A percentile compares a stretch with the other conserved stretches of the same genome.
Conservation (phyloP, 768 basidiomycete species). For the Lactarius vividus region DNA sequence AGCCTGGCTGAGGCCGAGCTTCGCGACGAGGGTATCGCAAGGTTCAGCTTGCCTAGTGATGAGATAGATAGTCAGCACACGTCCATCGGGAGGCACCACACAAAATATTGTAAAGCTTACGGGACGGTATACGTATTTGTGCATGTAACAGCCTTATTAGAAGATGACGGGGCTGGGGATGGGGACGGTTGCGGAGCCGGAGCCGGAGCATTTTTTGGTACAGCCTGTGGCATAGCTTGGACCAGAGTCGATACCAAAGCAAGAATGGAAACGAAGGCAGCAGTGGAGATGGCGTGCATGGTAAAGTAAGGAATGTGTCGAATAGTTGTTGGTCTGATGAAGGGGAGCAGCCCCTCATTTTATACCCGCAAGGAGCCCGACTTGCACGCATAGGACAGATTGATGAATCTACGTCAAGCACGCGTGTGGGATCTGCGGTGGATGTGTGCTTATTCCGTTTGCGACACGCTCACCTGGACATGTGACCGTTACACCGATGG, state of each 20-base stretch:
- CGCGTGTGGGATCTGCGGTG: neutral
- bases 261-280: slow-evolving; percentile 4
- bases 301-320: neutral
- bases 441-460: neutral
- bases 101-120: neutral
- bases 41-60: slow-evolving; percentile 1
- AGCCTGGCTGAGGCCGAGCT: neutral
- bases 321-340: neutral
- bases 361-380: neutral
- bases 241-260: neutral
- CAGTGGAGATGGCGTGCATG: slow-evolving; percentile 10
- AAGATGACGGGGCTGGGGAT: no score
- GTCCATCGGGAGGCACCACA: neutral
- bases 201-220: no score
- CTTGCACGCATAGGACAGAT: neutral
- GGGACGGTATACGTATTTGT: neutral
- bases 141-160: neutral
- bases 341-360: neutral
- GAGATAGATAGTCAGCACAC: neutral
- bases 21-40: neutral
- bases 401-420: neutral
- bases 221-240: neutral
- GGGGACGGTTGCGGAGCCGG: no score
- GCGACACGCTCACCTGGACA: neutral
- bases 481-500: neutral